These are phyloP conservation scores for Fusarium drepaniforme DNA, from an alignment of 2,329 filamentous ascomycete genomes.

Conservation along the genomic window DNA sequence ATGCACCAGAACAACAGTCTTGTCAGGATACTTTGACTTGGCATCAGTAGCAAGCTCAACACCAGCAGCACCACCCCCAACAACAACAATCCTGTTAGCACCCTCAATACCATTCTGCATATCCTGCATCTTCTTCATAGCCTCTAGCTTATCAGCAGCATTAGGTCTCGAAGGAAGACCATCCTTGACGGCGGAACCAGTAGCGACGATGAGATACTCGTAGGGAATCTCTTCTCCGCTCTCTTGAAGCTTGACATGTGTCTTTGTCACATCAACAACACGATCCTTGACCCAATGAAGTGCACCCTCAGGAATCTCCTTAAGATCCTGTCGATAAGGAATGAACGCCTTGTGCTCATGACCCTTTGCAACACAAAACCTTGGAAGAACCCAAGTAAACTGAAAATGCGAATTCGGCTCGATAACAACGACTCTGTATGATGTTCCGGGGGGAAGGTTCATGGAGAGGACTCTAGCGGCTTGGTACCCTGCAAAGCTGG, in stretches of 20 bases:
- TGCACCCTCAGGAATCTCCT: slow-evolving; percentile 48
- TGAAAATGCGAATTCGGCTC: slow-evolving; percentile 73
- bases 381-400: slow-evolving; percentile 70
- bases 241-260: slow-evolving; percentile 54
- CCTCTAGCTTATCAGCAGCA: slow-evolving; percentile 55
- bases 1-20: slow-evolving; percentile 69
- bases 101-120: slow-evolving; percentile 61
- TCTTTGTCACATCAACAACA: slow-evolving; percentile 53
- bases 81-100: slow-evolving; percentile 60
- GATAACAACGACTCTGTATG: slow-evolving; percentile 65
- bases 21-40: slow-evolving; percentile 67
- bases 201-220: slow-evolving; percentile 69
- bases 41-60: slow-evolving; percentile 72
- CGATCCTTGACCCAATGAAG: slow-evolving; percentile 57
- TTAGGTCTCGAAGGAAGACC: slow-evolving; percentile 63
- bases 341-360: slow-evolving; percentile 72
- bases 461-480: slow-evolving; percentile 61
- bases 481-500: slow-evolving; percentile 68
- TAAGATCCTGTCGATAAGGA: slow-evolving; percentile 63
- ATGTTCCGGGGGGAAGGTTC: slow-evolving; percentile 59
- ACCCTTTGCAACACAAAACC: slow-evolving; percentile 65
- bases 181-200: slow-evolving; percentile 60
- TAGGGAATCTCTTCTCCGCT: slow-evolving; percentile 61
- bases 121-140: slow-evolving; percentile 55
- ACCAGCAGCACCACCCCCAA: slow-evolving; percentile 72